A percentile compares a stretch with the other conserved stretches of the same genome.
Conservation (phyloP, 1,139 yeast species). For the Spathaspora sp. region DNA sequence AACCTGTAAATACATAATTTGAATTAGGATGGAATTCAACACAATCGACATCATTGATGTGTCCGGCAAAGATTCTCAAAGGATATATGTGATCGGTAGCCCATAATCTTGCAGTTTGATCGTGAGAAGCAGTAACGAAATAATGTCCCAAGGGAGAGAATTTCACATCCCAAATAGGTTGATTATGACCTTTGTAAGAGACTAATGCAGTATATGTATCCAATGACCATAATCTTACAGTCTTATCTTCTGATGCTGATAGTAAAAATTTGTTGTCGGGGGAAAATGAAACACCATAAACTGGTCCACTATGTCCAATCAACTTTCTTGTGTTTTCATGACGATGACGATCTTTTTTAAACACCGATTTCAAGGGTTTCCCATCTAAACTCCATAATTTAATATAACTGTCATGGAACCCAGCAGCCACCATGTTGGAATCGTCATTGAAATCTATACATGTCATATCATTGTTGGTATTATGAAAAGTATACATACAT, state of each 20-base stretch:
- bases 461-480: constrained; percentile 85
- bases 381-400: constrained; percentile 94
- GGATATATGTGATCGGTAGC: constrained; percentile 98
- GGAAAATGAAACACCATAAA: constrained; percentile 84
- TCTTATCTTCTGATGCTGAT: constrained; percentile 87
- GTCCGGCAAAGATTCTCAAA: constrained; percentile 94
- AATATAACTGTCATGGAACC: constrained; percentile 88
- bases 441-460: constrained; percentile 85
- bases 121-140: constrained; percentile 96
- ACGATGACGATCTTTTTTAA: constrained; percentile 59
- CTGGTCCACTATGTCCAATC: constrained; percentile 93
- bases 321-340: constrained; percentile 57
- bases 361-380: constrained; percentile 66
- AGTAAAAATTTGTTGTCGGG: constrained; percentile 85
- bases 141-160: constrained; percentile 96
- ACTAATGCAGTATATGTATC: constrained; percentile 90
- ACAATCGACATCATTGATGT: constrained; percentile 92
- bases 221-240: constrained; percentile 90
- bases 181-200: constrained; percentile 93
- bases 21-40: constrained; percentile 97
- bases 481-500: constrained; percentile 98
- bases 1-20: constrained; percentile 90
- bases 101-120: constrained; percentile 97
- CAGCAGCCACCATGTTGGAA: constrained; percentile 85
- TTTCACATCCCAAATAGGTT: constrained; percentile 96